Percentiles rank a stretch among this genome's conserved stretches.
These are phyloP conservation scores for Apiospora pterosperma DNA, from an alignment of 2,329 filamentous ascomycete species.

Conservation along the genomic window DNA sequence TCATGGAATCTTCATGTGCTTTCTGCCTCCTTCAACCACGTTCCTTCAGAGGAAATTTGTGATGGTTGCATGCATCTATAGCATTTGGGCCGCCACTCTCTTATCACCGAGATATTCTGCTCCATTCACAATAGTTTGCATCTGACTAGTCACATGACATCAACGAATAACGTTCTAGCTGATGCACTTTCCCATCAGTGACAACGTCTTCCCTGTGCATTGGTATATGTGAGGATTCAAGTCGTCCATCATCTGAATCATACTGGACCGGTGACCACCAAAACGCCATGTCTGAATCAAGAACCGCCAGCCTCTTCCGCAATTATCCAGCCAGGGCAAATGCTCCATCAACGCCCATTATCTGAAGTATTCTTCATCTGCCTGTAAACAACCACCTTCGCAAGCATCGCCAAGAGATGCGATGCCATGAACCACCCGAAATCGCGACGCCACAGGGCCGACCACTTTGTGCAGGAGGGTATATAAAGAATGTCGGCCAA, in stretches of 20 bases:
- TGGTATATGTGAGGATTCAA: not conserved
- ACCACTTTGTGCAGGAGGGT: not conserved
- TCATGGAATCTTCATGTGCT: not conserved
- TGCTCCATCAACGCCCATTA: not conserved
- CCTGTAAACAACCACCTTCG: not conserved
- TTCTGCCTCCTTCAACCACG: not conserved
- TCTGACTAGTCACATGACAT: not conserved
- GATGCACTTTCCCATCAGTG: not conserved
- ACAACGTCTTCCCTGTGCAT: not conserved
- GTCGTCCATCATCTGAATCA: not conserved
- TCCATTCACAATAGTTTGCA: not conserved
- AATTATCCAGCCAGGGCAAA: constrained; percentile 1
- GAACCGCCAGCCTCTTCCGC: not conserved
- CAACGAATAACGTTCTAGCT: not conserved
- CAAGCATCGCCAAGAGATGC: not conserved
- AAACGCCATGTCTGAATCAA: not conserved
- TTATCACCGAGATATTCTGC: not conserved
- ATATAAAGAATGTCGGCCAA: not conserved
- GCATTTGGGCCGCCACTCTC: not conserved
- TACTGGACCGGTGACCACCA: not conserved
- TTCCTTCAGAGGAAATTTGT: not conserved
- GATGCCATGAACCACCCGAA: not conserved
- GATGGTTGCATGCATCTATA: not conserved
- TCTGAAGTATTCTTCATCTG: not conserved
- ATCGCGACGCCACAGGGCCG: not conserved